These are phyloP conservation scores for Erysimum cheiri DNA, from an alignment of 441 rosid genomes.

Conservation along the genomic window DNA sequence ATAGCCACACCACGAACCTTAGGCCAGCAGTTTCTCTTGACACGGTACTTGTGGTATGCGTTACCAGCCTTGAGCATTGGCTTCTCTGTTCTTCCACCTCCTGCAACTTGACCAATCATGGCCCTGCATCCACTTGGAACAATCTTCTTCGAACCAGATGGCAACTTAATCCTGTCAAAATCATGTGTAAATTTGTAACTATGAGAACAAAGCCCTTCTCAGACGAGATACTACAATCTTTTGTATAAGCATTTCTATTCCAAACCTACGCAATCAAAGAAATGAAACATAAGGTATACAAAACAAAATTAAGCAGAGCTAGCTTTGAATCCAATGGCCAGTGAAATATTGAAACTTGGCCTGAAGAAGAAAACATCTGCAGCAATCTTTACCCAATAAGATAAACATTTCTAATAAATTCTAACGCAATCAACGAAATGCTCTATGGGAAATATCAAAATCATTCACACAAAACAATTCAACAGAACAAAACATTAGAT, in stretches of 20 bases:
- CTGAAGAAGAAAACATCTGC: not conserved
- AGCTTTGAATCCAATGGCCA: not conserved
- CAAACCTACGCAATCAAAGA: not conserved
- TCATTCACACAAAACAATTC: not conserved
- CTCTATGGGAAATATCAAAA: not conserved
- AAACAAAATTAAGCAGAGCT: not conserved
- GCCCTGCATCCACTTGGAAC: conserved; percentile 83
- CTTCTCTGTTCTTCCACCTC: conserved; percentile 96
- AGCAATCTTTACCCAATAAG: not conserved
- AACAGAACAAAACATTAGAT: not conserved
- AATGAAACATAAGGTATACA: not conserved
- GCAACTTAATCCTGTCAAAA: conserved; percentile 65
- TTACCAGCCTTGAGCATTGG: conserved; percentile 94
- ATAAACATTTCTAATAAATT: not conserved
- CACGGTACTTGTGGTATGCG: conserved; percentile 87
- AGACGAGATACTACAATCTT: not conserved
- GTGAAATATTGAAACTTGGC: not conserved
- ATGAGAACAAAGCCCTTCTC: conserved; percentile 4
- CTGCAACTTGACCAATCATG: conserved; percentile 85
- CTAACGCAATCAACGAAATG: not conserved
- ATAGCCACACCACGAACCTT: conserved; percentile 99
- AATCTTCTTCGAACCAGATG: conserved; percentile 83
- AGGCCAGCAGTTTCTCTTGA: conserved; percentile 98
- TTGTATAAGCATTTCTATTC: not conserved
- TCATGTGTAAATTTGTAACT: not conserved